phyloP scores from a whole-genome alignment of 331 rosid species.

The Rhamnella rubrinervis region DNA sequence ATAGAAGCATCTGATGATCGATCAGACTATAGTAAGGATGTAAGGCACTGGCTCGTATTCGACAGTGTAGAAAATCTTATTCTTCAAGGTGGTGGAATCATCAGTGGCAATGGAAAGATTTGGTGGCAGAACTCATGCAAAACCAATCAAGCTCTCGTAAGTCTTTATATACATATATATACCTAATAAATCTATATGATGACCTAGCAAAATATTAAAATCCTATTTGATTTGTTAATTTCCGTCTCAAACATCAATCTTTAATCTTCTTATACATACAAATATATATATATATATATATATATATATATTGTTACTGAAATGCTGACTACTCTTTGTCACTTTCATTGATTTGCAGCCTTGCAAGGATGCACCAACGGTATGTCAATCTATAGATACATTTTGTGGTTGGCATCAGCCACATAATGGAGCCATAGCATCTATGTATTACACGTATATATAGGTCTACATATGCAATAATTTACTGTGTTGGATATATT shows the following conservation, averaged over 20 bases:
- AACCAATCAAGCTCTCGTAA: conserved; percentile 38
- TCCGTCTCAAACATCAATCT: too few relatives aligned
- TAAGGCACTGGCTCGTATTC: conserved; percentile 53
- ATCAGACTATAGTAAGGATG: conserved; percentile 45
- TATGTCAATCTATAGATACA: conserved; percentile 27
- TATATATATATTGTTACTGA: conserved; percentile 1
- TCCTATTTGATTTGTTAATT: too few relatives aligned
- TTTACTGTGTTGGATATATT: not conserved
- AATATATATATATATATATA: too few relatives aligned
- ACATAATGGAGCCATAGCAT: too few relatives aligned
- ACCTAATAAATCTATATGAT: too few relatives aligned
- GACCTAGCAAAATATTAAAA: too few relatives aligned
- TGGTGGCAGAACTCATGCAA: conserved; percentile 91
- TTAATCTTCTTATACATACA: too few relatives aligned
- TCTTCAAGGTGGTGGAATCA: conserved; percentile 66
- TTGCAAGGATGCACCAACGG: conserved; percentile 67
- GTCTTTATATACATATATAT: not conserved
- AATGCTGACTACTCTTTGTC: not conserved
- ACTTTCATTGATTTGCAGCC: conserved; percentile 42
- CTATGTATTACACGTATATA: too few relatives aligned
- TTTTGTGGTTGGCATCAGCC: not conserved
- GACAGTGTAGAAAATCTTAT: conserved; percentile 28
- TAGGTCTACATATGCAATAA: not conserved
- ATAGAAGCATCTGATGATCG: conserved; percentile 54
- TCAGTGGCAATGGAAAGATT: conserved; percentile 61